Conservation (phyloP, 164 flowering plant genomes). For the Amborella trichopoda region DNA sequence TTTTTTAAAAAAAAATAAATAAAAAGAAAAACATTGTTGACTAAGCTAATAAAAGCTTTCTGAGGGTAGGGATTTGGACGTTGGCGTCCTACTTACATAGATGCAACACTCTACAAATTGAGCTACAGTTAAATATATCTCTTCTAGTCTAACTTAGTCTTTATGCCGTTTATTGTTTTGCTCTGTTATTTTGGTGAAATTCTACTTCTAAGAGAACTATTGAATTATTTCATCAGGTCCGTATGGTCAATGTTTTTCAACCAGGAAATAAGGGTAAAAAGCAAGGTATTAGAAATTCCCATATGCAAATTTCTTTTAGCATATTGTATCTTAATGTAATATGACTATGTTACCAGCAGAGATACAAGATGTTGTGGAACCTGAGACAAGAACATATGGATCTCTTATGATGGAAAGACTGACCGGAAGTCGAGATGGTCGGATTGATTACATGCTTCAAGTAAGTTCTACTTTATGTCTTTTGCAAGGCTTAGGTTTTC, state of each 20-base stretch:
- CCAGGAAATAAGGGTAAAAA: conserved; percentile 23
- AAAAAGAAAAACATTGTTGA: too few species aligned
- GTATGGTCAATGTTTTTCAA: conserved; percentile 66
- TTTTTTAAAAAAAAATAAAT: too few species aligned
- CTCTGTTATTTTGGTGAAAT: too few species aligned
- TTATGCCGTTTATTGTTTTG: too few species aligned
- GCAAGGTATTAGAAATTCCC: conserved; percentile 38
- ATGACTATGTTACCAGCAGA: conserved; percentile 20
- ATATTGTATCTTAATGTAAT: not conserved
- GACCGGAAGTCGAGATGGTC: conserved; percentile 66
- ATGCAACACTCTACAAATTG: too few species aligned
- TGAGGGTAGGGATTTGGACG: too few species aligned
- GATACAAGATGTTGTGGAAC: conserved; percentile 17
- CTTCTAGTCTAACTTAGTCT: too few species aligned
- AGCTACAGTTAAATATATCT: too few species aligned
- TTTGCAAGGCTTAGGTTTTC: too few species aligned
- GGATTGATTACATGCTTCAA: conserved; percentile 83
- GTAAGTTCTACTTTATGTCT: conserved; percentile 26
- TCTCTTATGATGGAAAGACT: conserved; percentile 78
- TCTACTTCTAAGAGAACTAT: too few species aligned
- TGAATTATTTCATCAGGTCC: conserved; percentile 30
- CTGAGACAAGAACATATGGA: conserved; percentile 69
- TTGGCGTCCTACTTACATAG: too few species aligned
- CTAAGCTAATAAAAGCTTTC: too few species aligned
- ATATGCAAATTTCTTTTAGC: not conserved